Evolutionary conservation across 116 monocot species (phyloP), one percentile per base, ranked within the genome.

Genomic region (Iris pallida): DNA sequence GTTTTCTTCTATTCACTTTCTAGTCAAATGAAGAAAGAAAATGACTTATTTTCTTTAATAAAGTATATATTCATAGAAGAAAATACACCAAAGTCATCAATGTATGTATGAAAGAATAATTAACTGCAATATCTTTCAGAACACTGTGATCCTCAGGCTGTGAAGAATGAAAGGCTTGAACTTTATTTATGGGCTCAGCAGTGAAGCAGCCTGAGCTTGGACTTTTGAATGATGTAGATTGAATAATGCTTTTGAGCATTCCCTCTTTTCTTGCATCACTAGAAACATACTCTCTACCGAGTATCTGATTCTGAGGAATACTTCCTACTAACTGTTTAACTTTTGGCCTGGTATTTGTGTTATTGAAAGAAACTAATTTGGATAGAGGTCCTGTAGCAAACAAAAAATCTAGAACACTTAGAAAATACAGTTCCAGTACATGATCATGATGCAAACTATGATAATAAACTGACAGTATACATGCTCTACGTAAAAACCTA

Each of bases 221-320:
- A 55, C 64, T 73, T 78, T 80, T 90, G 51, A 87, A 88, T 48
- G 90, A 90, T 61, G 78, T 10, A 62, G 81, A 82, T 79, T 85
- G 87, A 43, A 41, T 63, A 4, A 82, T 19, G 57, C 47, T 70
- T 71, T 54, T 80, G 30, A 65, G 17, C 7, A 46, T 6, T 18
- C 43, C 75, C 30, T 30, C 30, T 55, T 89, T 85, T 74, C 80
- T 85, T 42, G n/a, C 53, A 14, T 68, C 72, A 20, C 56, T 71
- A 13, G 63, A 72, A 30, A 3, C 30, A 30, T 30, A 30, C 46
- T 85, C 85, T 68, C 63, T 77, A 4, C 53, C 51, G 62, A 56
- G 45, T 47, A 80, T 84, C 59, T 66, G 58, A 68, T 79, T 83
- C 42, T 65, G 75, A 55, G 76, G 74, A 63, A 77, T 20, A 73